These are phyloP conservation scores for Boletus tylopilopsis DNA, from an alignment of 768 basidiomycete species.

Conservation along the genomic window DNA sequence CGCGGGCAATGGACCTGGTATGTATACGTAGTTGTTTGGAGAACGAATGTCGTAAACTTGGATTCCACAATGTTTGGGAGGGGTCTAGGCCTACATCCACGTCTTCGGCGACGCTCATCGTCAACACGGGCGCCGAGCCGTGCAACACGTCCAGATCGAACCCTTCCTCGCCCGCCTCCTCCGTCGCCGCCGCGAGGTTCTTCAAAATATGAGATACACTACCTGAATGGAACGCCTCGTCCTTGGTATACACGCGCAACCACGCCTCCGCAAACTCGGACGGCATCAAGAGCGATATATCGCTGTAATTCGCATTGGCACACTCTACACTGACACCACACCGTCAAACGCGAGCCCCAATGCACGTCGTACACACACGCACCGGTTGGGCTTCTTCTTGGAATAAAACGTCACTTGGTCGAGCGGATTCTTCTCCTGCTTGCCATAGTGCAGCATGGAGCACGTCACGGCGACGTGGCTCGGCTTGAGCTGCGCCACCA, in stretches of 20 bases:
- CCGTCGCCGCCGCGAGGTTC: constrained; percentile 5
- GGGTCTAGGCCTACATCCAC: too few species aligned
- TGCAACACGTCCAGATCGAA: constrained; percentile 11
- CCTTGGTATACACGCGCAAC: constrained; percentile 66
- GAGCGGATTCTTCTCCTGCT: constrained; percentile 65
- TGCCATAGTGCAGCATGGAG: constrained; percentile 71
- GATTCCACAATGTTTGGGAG: too few species aligned
- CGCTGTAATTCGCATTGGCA: constrained; percentile 44
- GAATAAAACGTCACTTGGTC: constrained; percentile 71
- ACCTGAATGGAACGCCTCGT: constrained; percentile 60
- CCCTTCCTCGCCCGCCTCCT: constrained; percentile 11
- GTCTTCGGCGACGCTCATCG: too few species aligned
- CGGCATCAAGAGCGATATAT: constrained; percentile 65
- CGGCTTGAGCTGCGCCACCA: constrained; percentile 35
- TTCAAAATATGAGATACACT: constrained; percentile 49
- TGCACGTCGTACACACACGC: constrained; percentile 16
- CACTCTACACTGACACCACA: constrained; percentile 37
- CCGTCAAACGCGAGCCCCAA: background rate
- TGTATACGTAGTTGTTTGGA: too few species aligned
- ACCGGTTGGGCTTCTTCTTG: constrained; percentile 59
- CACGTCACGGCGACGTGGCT: constrained; percentile 64
- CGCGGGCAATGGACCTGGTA: too few species aligned
- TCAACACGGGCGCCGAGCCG: background rate
- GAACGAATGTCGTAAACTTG: too few species aligned
- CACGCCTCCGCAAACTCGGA: constrained; percentile 61